Evolutionary conservation across 768 basidiomycete genomes (phyloP), one percentile per base, ranked within the genome.

Genomic region (Rhodotorula kratochvilovae): DNA sequence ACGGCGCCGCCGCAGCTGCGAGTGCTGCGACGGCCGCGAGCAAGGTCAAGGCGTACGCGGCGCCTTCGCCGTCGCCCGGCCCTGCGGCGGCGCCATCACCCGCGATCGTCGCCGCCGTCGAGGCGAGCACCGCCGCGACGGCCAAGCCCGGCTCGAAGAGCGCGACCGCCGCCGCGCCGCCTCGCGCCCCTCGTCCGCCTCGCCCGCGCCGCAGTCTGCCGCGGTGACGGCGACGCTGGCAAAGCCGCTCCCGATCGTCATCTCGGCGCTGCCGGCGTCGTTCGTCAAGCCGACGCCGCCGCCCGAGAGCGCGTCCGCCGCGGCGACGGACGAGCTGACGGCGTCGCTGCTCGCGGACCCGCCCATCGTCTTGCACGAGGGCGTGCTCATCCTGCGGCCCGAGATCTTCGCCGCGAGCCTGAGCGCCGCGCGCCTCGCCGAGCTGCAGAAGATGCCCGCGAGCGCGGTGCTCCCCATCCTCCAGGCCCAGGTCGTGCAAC

Each of bases 401-500:
- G 84, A 85, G 31, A 88, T 95, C 45, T 96, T 96, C 27, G n/a
- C 13, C 78, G 85, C 88, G 16, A 87, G 87, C 65, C 84, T 95
- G 21, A 86, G 88, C 7, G 82, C 84, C 55, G 87, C 88, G 71
- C 89, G 89, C 79, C 81, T 95, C 55, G 85, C 84, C 67, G 88
- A 89, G 56, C 81, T 94, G 36, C 89, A 92, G 80, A 84, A 85
- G 63, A 86, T 92, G 79, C 91, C 91, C 4, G 90, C 91, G 1
- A 86, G 88, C 78, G 87, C 89, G 74, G 91, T 92, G 12, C 81
- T 95, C 62, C 85, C 86, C 74, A 87, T 91, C 31, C 82, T 95
- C 66, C 91, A 92, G 71, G 87, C 85, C 5, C 89, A 92, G 76
- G 90, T 94, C 79, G 90, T 92, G 54, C 85, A 89, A 64, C 90